Conservation (phyloP, 768 basidiomycete genomes). For the Termitomyces sp. region DNA sequence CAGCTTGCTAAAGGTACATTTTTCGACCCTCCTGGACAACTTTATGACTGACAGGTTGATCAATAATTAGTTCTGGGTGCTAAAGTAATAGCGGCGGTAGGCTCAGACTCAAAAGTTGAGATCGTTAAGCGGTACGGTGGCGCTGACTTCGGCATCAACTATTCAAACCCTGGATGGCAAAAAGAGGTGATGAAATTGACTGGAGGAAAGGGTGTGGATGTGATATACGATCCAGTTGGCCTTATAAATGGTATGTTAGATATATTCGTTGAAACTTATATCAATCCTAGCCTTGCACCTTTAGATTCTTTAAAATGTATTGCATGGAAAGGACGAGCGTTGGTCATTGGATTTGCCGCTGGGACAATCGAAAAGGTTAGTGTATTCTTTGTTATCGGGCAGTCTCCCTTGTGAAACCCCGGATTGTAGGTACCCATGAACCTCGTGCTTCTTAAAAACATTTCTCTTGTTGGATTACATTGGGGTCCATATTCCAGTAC, state of each 20-base stretch:
- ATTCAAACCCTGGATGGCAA: constrained; percentile 78
- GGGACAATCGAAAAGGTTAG: constrained; percentile 80
- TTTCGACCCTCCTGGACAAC: neutral
- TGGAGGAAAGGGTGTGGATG: constrained; percentile 76
- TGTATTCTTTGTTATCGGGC: constrained; percentile 4
- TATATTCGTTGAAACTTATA: neutral
- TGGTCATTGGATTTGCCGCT: constrained; percentile 92
- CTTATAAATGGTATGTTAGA: constrained; percentile 51
- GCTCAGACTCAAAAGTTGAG: constrained; percentile 73
- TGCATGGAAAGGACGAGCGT: constrained; percentile 86
- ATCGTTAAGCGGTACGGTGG: constrained; percentile 71
- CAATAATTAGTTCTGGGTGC: constrained; percentile 69
- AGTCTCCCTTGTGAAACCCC: constrained; percentile 10
- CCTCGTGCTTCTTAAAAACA: constrained; percentile 78
- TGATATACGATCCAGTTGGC: constrained; percentile 86
- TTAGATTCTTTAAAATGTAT: constrained; percentile 86
- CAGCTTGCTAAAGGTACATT: constrained; percentile 88
- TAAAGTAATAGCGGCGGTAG: constrained; percentile 91
- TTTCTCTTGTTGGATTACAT: constrained; percentile 77
- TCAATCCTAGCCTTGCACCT: neutral
- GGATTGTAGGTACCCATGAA: constrained; percentile 71
- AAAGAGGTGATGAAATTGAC: constrained; percentile 84
- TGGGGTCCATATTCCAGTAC: constrained; percentile 79
- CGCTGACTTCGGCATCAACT: constrained; percentile 81
- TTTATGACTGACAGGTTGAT: neutral